Evolutionary conservation across 2,329 filamentous ascomycete genomes (phyloP).

Genomic region (Atkinsonella hypoxylon): DNA sequence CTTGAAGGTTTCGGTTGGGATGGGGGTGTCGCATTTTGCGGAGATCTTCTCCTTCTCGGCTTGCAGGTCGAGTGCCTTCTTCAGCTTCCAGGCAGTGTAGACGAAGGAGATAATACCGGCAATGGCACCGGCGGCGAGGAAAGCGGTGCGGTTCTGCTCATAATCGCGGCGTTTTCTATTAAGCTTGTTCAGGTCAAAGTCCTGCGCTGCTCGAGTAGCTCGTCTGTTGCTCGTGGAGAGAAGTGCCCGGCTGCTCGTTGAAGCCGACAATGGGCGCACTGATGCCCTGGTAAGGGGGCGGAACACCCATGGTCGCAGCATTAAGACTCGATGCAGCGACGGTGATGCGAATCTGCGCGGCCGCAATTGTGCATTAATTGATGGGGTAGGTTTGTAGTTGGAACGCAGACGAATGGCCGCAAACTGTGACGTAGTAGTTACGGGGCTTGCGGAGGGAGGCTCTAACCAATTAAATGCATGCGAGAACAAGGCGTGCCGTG

Average conservation of each 20-base stretch:
- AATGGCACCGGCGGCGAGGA: slow-evolving; percentile 37
- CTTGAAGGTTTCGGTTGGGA: slow-evolving; percentile 34
- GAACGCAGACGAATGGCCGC: too few species aligned
- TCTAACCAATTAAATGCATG: slow-evolving; percentile 37
- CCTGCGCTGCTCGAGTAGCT: slow-evolving; percentile 29
- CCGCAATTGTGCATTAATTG: too few species aligned
- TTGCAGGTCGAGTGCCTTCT: slow-evolving; percentile 24
- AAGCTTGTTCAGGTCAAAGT: slow-evolving; percentile 37
- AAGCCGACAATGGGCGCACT: slow-evolving; percentile 4
- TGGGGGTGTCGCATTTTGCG: slow-evolving; percentile 26
- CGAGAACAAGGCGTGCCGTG: too few species aligned
- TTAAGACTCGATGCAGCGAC: background rate
- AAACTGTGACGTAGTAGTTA: too few species aligned
- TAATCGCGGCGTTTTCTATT: slow-evolving; percentile 35
- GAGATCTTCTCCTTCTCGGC: slow-evolving; percentile 27
- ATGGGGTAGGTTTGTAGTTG: too few species aligned
- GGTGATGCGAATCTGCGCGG: background rate
- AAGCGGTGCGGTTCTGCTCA: slow-evolving; percentile 36
- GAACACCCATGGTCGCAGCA: slow-evolving; percentile 4
- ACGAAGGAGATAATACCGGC: slow-evolving; percentile 37
- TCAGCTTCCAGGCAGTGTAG: slow-evolving; percentile 42
- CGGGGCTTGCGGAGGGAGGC: too few species aligned
- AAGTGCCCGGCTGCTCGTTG: slow-evolving; percentile 16
- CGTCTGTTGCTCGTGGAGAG: slow-evolving; percentile 14
- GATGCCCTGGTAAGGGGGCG: slow-evolving; percentile 5